Base-by-base conservation (phyloP, 352 stramenopile genomes). In the Phytophthora crassamura region DNA sequence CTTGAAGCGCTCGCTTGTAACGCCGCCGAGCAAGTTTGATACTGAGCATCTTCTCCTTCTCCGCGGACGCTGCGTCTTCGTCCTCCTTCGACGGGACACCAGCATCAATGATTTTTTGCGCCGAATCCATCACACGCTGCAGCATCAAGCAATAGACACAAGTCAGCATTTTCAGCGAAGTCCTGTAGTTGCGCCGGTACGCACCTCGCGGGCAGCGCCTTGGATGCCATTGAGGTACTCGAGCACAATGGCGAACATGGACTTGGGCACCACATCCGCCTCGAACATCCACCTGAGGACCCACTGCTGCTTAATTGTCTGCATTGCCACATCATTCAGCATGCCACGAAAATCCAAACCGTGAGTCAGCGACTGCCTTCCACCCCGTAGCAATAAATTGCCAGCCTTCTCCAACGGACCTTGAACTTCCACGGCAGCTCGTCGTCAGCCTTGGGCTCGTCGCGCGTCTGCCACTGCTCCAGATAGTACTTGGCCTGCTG, bases 291-390 rank as follows among this genome's bases (percentile, higher is more conserved):
- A 94, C 34, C 57, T 70, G 9, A 94, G 54, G 50, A 94, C 86
- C 86, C 86, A 94, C 48, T 85, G 72, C 73, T 94, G 86, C 64
- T 93, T 91, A 15, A 87, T 84, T 83, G 89, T 94, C 83, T 90
- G 50, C 25, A 62, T 49, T 20, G 16, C n/a, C 32, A 59, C 2
- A 11, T 34, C 10, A 47, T 16, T 52, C 10, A 59, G 55, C 40
- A 59, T 28, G 63, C 20, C 30, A 46, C 47, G 20, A 30, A 30
- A 30, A 30, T 5, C 12, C 45, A 52, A 10, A 36, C 34, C 51
- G 49, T 2, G 5, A 61, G n/a, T 66, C 32, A 62, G 49, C 34
- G 7, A 50, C 33, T 12, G 16, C n/a, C n/a, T n/a, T n/a, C 42
- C 7, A 50, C 38, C 33, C n/a, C 7, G 25, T 22, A 56, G 28